These are phyloP conservation scores for Luffa aegyptiaca DNA, from an alignment of 306 rosid genomes.

Conservation along the genomic window DNA sequence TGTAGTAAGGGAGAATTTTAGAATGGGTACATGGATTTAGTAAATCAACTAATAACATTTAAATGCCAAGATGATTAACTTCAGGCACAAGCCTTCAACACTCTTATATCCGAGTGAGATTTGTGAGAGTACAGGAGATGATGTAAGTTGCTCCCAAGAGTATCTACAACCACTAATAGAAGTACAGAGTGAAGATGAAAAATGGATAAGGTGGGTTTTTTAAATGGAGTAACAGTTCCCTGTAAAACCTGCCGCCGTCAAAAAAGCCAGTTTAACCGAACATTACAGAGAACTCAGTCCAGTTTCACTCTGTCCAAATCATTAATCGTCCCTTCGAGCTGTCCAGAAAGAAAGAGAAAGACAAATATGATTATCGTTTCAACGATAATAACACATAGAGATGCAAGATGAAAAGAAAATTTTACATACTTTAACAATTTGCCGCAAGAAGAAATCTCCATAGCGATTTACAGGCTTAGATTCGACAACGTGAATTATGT, in stretches of 20 bases:
- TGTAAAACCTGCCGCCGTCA: background rate
- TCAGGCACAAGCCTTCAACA: conserved; percentile 7
- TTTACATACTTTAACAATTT: conserved; percentile 63
- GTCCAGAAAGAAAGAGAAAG: conserved; percentile 6
- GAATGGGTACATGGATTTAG: background rate
- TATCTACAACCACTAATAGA: background rate
- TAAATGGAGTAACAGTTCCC: background rate
- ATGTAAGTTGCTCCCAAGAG: background rate
- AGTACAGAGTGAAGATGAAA: conserved; percentile 9
- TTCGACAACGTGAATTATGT: conserved; percentile 51
- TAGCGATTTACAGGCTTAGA: conserved; percentile 64
- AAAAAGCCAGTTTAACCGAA: background rate
- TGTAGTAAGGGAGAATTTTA: background rate
- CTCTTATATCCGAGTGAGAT: background rate
- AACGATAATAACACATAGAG: background rate
- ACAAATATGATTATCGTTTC: background rate
- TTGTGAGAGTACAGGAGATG: background rate
- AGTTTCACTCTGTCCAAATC: conserved; percentile 74
- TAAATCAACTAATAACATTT: background rate
- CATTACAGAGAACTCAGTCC: conserved; percentile 30
- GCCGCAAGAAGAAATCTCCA: conserved; percentile 89
- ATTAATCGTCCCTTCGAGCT: conserved; percentile 81
- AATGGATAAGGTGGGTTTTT: background rate
- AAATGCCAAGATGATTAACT: background rate
- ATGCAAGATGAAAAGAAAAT: background rate